Base-by-base conservation (phyloP, 1,284 basidiomycete species). In the Microbotryum saponariae region DNA sequence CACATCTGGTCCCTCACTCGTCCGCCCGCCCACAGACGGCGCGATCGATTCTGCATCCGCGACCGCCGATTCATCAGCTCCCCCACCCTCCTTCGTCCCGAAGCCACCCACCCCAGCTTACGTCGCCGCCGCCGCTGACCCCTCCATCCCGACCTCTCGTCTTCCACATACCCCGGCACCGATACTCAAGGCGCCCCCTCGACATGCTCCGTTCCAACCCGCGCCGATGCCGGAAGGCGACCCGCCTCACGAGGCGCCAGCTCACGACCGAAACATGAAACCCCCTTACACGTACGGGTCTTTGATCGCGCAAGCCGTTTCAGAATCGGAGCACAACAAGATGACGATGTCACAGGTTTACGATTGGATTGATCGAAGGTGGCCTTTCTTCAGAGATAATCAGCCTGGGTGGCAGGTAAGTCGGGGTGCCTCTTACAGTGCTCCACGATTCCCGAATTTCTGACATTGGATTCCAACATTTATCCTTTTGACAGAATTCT, bases 271-370 rank as follows among this genome's bases (percentile, higher is more conserved):
- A 7, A 21, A 42, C 21, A 56, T 55, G 18, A 69, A 68, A 60
- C 71, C 71, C 21, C 70, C 71, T 2, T 72, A 72, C 58, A 69
- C 70, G 4, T 73, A 72, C 47, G 67, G 70, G 4, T 68, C 68
- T 6, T 59, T 73, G 20, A 69, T 72, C 44, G 71, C 70, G 3
- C 71, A 73, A 49, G 70, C 70, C 8, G 63, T 72, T 44, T 52
- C 59, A 18, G 23, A 46, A 4, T 53, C 58, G 0, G 57, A 61
- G 6, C 27, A 33, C 20, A 47, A 58, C 27, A 66, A 67, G 54
- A 46, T 70, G 25, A 68, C 71, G n/a, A 48, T 70, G 29, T 49
- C 61, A 20, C 62, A 61, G 12, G 65, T 73, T 27, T 69, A 66
- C 57, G 63, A 67, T 14, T 73, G 67, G 66, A 66, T 73, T 31